Conservation (phyloP, 768 basidiomycete species). For the Suillus discolor region DNA sequence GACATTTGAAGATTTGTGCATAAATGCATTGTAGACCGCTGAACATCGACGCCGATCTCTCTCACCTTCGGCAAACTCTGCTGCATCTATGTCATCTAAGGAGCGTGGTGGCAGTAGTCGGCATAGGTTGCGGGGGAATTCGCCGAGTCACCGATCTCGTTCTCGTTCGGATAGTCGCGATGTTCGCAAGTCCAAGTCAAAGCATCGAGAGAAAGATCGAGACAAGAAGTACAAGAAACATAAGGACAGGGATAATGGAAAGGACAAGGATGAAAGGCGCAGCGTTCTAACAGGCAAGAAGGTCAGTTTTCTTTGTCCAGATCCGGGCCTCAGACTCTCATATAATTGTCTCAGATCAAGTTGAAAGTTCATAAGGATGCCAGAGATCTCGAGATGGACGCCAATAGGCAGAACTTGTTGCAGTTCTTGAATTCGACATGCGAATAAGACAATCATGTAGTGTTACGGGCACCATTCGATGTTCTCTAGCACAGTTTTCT, state of each 20-base stretch:
- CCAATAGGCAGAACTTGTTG: conserved; percentile 53
- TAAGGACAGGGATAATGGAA: conserved; percentile 36
- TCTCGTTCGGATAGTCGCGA: conserved; percentile 34
- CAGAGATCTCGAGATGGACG: conserved; percentile 57
- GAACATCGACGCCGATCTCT: conserved; percentile 22
- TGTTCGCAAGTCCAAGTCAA: conserved; percentile 26
- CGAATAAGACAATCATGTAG: conserved; percentile 14
- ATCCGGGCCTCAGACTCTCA: not conserved
- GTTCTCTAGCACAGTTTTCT: not conserved
- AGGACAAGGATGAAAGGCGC: conserved; percentile 48
- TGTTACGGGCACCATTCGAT: not conserved
- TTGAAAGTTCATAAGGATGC: conserved; percentile 64
- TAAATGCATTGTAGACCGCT: conserved; percentile 23
- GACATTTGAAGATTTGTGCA: conserved; percentile 29
- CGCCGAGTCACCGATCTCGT: conserved; percentile 21
- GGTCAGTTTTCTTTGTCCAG: conserved; percentile 32
- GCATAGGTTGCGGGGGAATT: conserved; percentile 19
- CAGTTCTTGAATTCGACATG: conserved; percentile 59
- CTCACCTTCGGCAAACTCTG: conserved; percentile 19
- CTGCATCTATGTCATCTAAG: conserved; percentile 15
- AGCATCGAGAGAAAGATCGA: conserved; percentile 27
- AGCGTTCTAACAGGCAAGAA: conserved; percentile 66
- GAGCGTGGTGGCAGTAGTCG: conserved; percentile 20
- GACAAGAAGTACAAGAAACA: conserved; percentile 41
- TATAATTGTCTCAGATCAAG: conserved; percentile 47